Base-by-base conservation (phyloP, 345 rosid genomes). In the Xanthoceras sorbifolium region DNA sequence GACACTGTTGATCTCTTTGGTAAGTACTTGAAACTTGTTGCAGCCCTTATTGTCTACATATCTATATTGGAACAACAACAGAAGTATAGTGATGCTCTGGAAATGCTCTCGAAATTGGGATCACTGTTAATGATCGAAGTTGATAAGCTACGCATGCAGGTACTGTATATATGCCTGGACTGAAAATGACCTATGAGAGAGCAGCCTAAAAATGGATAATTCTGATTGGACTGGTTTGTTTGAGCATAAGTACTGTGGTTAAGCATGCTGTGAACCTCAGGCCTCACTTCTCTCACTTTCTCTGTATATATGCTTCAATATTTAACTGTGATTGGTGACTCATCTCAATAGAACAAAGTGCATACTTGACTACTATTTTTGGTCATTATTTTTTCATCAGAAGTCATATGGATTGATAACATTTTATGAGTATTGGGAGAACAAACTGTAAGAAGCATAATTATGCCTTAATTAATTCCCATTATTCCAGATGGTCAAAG, bases 41-140 rank as follows among this genome's bases (percentile, higher is more conserved):
- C 90, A 96, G 99, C 99, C 84, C 94, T 94, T 82, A 84, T 86
- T 46, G 92, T 96, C 82, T 96, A 96, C 84, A 87, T 96, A 75
- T 92, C 97, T 73, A 86, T 93, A 84, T 80, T 96, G 88, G 99
- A 93, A 78, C 94, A 92, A 76, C 97, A 93, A 84, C 86, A 88
- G 64, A 96, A 92, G 77, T 92, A 86, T 80, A 83, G 82, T 31
- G 92, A 92, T 85, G 99, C 94, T 69, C 82, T 96, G 89, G 94
- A 91, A 78, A 78, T 93, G 71, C 89, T 96, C 12, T 84, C 94
- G 57, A 82, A 90, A 74, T 81, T 93, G 82, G 98, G 99, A 40
- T 92, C 97, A 44, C 93, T 96, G 74, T 83, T 96, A 83, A 72
- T 89, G 88, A 90, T 96, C 82, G 98, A 93, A 80, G 94, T 89